These are phyloP conservation scores for Colletotrichum tanaceti DNA, from an alignment of 2,329 filamentous ascomycete species.

Conservation along the genomic window DNA sequence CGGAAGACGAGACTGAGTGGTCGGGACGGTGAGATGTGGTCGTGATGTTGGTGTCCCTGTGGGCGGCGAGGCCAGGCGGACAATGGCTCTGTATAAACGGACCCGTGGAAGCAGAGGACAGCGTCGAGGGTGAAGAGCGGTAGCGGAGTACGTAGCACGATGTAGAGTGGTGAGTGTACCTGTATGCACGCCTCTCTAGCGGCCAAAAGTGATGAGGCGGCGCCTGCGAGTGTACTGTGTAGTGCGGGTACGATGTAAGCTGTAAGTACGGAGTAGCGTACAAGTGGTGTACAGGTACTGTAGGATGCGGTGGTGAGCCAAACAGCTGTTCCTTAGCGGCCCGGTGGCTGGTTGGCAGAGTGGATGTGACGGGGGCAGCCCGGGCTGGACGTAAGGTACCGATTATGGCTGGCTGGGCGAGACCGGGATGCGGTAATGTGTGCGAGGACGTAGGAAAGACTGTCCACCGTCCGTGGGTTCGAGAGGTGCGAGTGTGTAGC, in stretches of 20 bases:
- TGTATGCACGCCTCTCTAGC: background rate
- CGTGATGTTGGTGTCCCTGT: constrained; percentile 7
- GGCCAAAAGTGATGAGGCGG: constrained; percentile 17
- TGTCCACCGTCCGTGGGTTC: constrained; percentile 24
- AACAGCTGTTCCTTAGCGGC: background rate
- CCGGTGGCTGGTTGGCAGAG: constrained; percentile 32
- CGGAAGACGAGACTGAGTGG: constrained; percentile 22
- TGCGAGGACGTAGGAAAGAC: constrained; percentile 6
- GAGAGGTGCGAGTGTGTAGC: background rate
- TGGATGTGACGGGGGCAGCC: constrained; percentile 26
- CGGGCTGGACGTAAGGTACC: constrained; percentile 38
- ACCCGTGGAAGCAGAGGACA: constrained; percentile 18
- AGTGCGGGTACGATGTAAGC: constrained; percentile 26
- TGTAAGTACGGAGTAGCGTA: constrained; percentile 19
- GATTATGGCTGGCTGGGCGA: constrained; percentile 23
- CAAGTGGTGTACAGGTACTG: too few species aligned
- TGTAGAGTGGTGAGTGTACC: too few species aligned
- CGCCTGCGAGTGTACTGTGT: constrained; percentile 6
- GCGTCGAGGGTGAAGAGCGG: background rate
- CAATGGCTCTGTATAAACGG: constrained; percentile 3
- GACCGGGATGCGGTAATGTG: background rate
- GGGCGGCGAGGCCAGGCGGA: background rate
- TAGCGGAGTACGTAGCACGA: too few species aligned
- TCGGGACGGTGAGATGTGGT: constrained; percentile 18
- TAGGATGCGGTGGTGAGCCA: background rate